Evolutionary conservation across 2,329 filamentous ascomycete genomes (phyloP).

Genomic region (Hymenoscyphus fructigenus): DNA sequence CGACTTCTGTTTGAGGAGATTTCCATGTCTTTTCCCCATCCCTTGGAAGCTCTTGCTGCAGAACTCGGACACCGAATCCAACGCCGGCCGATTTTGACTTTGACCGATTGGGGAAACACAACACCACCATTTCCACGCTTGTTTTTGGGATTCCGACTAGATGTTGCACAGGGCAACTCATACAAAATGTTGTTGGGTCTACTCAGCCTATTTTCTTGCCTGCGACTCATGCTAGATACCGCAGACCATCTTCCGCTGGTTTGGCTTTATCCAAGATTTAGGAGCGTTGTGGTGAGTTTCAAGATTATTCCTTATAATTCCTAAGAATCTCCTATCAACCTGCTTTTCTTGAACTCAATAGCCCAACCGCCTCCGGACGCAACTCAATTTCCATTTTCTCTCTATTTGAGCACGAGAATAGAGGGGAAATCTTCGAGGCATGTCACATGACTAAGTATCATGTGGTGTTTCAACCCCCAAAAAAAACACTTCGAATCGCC

Average conservation of each 20-base stretch:
- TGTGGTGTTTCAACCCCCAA: too few relatives aligned
- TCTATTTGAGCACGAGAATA: too few relatives aligned
- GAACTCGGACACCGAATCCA: not conserved
- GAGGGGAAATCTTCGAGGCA: too few relatives aligned
- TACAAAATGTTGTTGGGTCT: not conserved
- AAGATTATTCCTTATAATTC: too few relatives aligned
- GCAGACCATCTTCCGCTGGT: not conserved
- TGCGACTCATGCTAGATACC: not conserved
- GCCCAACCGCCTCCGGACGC: too few relatives aligned
- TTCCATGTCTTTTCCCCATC: not conserved
- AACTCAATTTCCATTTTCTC: too few relatives aligned
- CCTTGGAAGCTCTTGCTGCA: not conserved
- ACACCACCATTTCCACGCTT: not conserved
- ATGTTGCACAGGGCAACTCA: not conserved
- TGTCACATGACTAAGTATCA: too few relatives aligned
- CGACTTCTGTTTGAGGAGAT: not conserved
- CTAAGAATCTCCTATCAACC: too few relatives aligned
- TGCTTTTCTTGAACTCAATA: too few relatives aligned
- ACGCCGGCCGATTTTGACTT: not conserved
- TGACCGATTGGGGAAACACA: not conserved
- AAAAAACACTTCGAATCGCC: too few relatives aligned
- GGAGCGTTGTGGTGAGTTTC: not conserved
- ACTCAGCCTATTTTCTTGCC: not conserved
- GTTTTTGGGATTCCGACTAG: too few relatives aligned
- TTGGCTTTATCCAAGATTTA: not conserved